Evolutionary conservation across 495 filamentous ascomycete species (phyloP), one percentile per base, ranked within the genome.

Genomic region (Hypomontagnella submonticulosa): DNA sequence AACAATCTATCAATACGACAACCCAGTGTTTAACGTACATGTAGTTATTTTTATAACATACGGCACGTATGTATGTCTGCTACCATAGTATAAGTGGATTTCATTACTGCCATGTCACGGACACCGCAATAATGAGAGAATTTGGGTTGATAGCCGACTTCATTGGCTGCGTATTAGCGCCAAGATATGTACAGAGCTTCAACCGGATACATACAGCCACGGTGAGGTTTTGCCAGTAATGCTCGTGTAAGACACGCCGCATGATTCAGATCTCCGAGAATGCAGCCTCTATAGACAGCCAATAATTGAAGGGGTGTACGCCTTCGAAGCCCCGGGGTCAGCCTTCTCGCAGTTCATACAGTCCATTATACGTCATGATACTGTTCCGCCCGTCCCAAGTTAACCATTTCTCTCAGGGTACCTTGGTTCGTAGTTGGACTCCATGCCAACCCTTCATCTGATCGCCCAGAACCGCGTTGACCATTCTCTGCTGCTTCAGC

Each of bases 361-460:
- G 49, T 23, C 13, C 18, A 38, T 49, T 32, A 18, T 34, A 49
- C 23, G 46, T 34, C 5, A 50, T 32, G 30, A 38, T 37, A 20
- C 33, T 12, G 13, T 16, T 1, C 4, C 54, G n/a, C 16, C 27
- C 33, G 11, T 2, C 23, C 37, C n/a, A 10, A 9, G 6, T 19
- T 34, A 12, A 9, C 13, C 23, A 23, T 33, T 19, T 38, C 48
- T 12, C 7, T 62, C 19, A 61, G 23, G 81, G 79, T 30, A 72
- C 77, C 63, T 75, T 80, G 5, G 90, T 92, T 78, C 79, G 86
- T 61, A 92, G 75, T 77, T 90, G 88, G 33, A 92, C 79, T 18
- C 90, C 90, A 76, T 92, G 90, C 90, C 90, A 92, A 41, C 80
- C 73, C 79, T 89, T 89, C 71, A 91, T 83, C 74, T 90, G 80